Conservation (phyloP, 169 alveolate genomes). For the Eimeria necatrix region DNA sequence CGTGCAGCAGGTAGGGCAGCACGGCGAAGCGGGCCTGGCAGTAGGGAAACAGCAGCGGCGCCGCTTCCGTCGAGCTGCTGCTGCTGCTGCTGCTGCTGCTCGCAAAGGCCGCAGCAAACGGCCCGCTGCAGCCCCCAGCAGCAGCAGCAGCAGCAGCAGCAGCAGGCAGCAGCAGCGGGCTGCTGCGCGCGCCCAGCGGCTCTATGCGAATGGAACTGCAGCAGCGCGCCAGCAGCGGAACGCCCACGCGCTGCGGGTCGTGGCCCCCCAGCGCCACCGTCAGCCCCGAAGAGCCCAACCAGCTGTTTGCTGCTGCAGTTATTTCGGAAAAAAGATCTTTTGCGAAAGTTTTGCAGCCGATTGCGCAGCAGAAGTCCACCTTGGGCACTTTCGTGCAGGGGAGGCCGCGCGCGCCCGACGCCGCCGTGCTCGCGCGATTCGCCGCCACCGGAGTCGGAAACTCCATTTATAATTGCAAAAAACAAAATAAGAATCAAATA, state of each 20-base stretch:
- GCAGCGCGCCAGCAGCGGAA: background rate
- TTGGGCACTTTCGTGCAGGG: background rate
- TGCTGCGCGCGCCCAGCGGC: background rate
- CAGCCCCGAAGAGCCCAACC: conserved; percentile 65
- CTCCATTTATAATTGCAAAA: too few species aligned
- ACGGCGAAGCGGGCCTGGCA: conserved; percentile 15
- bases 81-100: too few species aligned
- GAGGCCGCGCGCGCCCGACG: too few species aligned
- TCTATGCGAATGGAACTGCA: conserved; percentile 39
- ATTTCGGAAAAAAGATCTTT: background rate
- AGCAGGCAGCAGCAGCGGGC: background rate
- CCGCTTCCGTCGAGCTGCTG: background rate
- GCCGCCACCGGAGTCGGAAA: background rate
- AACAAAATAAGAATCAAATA: too few species aligned
- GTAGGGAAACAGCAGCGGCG: conserved; percentile 35
- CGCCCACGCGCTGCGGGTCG: conserved; percentile 28
- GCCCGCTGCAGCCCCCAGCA: background rate
- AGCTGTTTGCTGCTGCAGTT: background rate
- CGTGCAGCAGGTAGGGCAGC: conserved; percentile 45
- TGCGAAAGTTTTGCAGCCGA: background rate
- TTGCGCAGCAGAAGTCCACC: conserved; percentile 23
- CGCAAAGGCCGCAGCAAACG: background rate
- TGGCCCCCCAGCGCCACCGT: conserved; percentile 57
- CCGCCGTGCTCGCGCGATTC: background rate
- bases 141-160: conserved; percentile 9